Conservation (phyloP, 2,329 filamentous ascomycete genomes). For the Tolypocladium pustulatum region DNA sequence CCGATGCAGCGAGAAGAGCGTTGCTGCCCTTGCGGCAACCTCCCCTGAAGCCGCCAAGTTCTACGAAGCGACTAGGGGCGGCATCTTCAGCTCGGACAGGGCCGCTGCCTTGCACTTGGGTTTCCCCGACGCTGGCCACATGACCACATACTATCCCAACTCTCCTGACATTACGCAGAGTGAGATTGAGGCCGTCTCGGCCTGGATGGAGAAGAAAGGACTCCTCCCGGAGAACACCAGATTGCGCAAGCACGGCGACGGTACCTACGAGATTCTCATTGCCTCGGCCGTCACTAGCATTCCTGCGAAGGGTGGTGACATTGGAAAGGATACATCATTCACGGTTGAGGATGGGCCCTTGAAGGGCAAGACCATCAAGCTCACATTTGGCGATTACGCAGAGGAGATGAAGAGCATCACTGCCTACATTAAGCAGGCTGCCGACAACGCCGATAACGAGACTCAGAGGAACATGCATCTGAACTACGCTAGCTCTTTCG, state of each 20-base stretch:
- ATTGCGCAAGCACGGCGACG: slow-evolving; percentile 53
- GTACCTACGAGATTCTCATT: slow-evolving; percentile 62
- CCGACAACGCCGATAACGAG: slow-evolving; percentile 60
- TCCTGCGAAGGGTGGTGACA: slow-evolving; percentile 55
- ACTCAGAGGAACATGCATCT: slow-evolving; percentile 63
- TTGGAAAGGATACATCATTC: slow-evolving; percentile 55
- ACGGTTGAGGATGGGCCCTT: slow-evolving; percentile 47
- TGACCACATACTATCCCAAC: slow-evolving; percentile 75
- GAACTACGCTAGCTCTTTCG: slow-evolving; percentile 67
- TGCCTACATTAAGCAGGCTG: slow-evolving; percentile 57
- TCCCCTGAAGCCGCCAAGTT: slow-evolving; percentile 50
- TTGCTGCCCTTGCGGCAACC: slow-evolving; percentile 53
- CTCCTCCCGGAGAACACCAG: slow-evolving; percentile 69
- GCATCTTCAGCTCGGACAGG: slow-evolving; percentile 59
- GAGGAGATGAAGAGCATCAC: slow-evolving; percentile 62
- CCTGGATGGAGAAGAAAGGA: slow-evolving; percentile 61
- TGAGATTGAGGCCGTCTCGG: slow-evolving; percentile 64
- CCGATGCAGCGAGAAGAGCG: slow-evolving; percentile 50
- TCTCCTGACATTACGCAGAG: slow-evolving; percentile 63
- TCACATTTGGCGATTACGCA: slow-evolving; percentile 66
- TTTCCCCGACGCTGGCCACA: slow-evolving; percentile 62
- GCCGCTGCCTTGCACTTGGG: slow-evolving; percentile 63
- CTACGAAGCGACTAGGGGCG: slow-evolving; percentile 59
- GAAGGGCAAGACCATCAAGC: slow-evolving; percentile 55
- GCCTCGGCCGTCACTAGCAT: slow-evolving; percentile 54